These are phyloP conservation scores for Megacollybia marginata DNA, from an alignment of 768 basidiomycete genomes.

Conservation along the genomic window DNA sequence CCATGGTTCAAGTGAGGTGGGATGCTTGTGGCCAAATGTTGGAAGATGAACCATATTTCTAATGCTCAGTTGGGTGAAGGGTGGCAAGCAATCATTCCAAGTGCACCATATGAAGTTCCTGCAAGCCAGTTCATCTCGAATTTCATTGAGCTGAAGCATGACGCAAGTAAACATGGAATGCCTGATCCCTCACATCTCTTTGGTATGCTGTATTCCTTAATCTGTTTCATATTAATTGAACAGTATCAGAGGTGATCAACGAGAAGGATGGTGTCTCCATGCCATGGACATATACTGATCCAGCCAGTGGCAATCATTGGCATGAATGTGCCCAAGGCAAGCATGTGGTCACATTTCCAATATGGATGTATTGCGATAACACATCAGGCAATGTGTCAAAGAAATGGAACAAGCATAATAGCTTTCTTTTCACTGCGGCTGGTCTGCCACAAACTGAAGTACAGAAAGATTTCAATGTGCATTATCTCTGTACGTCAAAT, in stretches of 20 bases:
- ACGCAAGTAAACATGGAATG: not conserved
- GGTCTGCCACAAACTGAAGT: too few species aligned
- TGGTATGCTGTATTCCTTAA: not conserved
- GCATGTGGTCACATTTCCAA: constrained; percentile 5
- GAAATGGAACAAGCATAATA: too few species aligned
- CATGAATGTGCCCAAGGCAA: constrained; percentile 2
- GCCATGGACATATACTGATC: not conserved
- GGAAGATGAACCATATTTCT: constrained; percentile 5
- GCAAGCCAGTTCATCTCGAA: not conserved
- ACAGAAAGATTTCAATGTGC: too few species aligned
- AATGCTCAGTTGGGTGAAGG: not conserved
- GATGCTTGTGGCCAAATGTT: constrained; percentile 12
- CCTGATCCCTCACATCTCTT: not conserved
- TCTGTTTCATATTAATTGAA: not conserved
- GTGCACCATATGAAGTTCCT: not conserved
- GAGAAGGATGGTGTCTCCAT: not conserved
- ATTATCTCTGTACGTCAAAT: constrained; percentile 15
- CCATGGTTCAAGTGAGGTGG: constrained; percentile 13
- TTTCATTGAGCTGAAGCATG: not conserved
- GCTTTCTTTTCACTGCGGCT: too few species aligned
- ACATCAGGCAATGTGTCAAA: too few species aligned
- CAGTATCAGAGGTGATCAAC: not conserved
- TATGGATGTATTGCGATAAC: constrained; percentile 17
- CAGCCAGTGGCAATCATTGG: not conserved
- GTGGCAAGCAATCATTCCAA: not conserved